Evolutionary conservation across 1,139 yeast genomes (phyloP), one percentile per base, ranked within the genome.

Genomic region (Suhomyces terraborum): DNA sequence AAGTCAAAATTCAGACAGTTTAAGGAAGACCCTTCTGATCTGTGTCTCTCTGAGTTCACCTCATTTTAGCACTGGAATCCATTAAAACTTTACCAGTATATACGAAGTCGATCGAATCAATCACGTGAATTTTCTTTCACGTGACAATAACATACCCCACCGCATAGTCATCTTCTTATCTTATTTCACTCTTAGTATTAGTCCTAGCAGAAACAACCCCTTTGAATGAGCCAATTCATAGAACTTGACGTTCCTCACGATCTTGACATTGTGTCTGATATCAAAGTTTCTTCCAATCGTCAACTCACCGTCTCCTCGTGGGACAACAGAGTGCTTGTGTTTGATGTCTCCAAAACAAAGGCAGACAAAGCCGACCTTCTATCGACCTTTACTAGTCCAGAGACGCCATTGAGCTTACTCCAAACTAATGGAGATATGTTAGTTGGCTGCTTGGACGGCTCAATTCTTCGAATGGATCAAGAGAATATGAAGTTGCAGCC

Each of bases 361-460:
- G 25, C 33, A 8, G 48, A 41, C 8, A 28, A 32, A 12, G 26
- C 39, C 10, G 41, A 35, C 31, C 34, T 32, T 13, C 35, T 29
- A 27, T 32, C 30, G n/a, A 21, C 38, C 10, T 32, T 47, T 8
- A 23, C 27, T 9, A 41, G 40, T 22, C 42, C 43, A 8, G 40
- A 47, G 26, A 36, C 46, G 8, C 55, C 56, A 6, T 42, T 52
- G 26, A 36, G 51, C 16, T 24, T 52, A 29, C 32, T 40, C 6
- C 27, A 43, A 18, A 28, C 34, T 9, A 43, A 42, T 2, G 51
- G 48, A n/a, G 46, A 55, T 8, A 64, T 73, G 1, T 66, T 55
- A 40, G 54, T 64, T 4, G 75, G 78, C 3, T 61, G 62, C 13
- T 50, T 69, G 12, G 74, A 72, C 45, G 82, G 82, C 1, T 48